Evolutionary conservation across 179 eudicot genomes (phyloP).

Genomic region (Actinidia arguta): DNA sequence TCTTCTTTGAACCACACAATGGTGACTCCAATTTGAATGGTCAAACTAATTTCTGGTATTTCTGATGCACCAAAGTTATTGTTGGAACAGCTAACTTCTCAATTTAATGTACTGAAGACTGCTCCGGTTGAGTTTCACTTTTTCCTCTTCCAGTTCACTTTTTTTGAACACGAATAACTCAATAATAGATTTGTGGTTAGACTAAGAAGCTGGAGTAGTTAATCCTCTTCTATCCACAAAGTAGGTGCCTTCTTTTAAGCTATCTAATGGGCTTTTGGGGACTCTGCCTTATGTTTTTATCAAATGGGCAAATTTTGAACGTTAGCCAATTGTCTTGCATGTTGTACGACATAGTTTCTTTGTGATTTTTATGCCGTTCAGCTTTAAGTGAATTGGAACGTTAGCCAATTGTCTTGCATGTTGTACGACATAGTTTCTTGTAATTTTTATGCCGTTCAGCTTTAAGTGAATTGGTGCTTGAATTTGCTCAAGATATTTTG

Average conservation of each 20-base stretch:
- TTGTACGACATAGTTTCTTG: too few relatives aligned
- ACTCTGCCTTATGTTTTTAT: neutral
- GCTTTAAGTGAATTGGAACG: neutral
- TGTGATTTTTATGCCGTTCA: neutral
- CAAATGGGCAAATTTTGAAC: neutral
- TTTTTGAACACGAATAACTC: neutral
- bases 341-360: neutral
- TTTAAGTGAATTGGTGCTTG: neutral
- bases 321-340: too few relatives aligned
- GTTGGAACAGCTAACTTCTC: too few relatives aligned
- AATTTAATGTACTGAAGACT: too few relatives aligned
- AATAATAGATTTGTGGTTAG: neutral
- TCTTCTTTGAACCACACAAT: slow-evolving; percentile 77
- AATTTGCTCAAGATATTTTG: slow-evolving; percentile 4
- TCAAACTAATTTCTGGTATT: slow-evolving; percentile 15
- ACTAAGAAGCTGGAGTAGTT: neutral
- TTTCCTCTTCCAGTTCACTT: too few relatives aligned
- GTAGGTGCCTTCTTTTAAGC: neutral
- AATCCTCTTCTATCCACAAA: neutral
- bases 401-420: neutral
- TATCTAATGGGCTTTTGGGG: neutral
- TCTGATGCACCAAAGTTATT: too few relatives aligned
- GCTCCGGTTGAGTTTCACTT: too few relatives aligned
- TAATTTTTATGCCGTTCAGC: neutral
- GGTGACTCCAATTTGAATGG: slow-evolving; percentile 73